phyloP scores from a whole-genome alignment of 805 yeast genomes.

The Myxozyma geophila region DNA sequence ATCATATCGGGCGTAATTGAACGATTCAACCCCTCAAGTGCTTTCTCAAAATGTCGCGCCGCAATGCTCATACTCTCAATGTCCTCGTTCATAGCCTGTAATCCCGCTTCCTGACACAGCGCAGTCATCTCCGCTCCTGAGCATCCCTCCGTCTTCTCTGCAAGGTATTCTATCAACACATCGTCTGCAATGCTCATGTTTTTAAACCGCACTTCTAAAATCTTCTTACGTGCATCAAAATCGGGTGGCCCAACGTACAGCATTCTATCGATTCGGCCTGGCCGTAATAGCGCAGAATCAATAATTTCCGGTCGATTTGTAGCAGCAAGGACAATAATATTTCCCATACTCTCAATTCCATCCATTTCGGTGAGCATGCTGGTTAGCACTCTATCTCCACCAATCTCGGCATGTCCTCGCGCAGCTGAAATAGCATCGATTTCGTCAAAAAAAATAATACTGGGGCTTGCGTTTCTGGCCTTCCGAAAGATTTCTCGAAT shows the following conservation, averaged over 20 bases:
- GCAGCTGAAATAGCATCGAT: conserved; percentile 89
- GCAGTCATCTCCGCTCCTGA: conserved; percentile 96
- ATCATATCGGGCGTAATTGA: conserved; percentile 89
- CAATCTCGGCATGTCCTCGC: conserved; percentile 62
- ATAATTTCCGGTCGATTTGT: conserved; percentile 94
- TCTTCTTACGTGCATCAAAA: conserved; percentile 74
- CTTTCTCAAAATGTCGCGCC: conserved; percentile 72
- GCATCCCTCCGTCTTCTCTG: conserved; percentile 78
- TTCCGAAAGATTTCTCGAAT: conserved; percentile 91
- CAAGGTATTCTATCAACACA: conserved; percentile 58
- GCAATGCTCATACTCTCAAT: conserved; percentile 57
- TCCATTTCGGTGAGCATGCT: conserved; percentile 93
- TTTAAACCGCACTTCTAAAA: conserved; percentile 67
- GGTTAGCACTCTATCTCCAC: conserved; percentile 82
- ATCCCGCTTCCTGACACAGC: conserved; percentile 92
- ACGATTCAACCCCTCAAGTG: conserved; percentile 66
- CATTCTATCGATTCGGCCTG: conserved; percentile 93
- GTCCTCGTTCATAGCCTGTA: conserved; percentile 88
- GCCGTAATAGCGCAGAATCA: conserved; percentile 90
- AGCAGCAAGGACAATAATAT: conserved; percentile 93
- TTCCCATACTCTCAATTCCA: conserved; percentile 93
- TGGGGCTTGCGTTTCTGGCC: conserved; percentile 94
- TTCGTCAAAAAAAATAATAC: conserved; percentile 93
- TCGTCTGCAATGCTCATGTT: conserved; percentile 62
- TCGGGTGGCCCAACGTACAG: conserved; percentile 95